Evolutionary conservation across 2,329 filamentous ascomycete genomes (phyloP).

Genomic region (Ophiostoma novo-ulmi): DNA sequence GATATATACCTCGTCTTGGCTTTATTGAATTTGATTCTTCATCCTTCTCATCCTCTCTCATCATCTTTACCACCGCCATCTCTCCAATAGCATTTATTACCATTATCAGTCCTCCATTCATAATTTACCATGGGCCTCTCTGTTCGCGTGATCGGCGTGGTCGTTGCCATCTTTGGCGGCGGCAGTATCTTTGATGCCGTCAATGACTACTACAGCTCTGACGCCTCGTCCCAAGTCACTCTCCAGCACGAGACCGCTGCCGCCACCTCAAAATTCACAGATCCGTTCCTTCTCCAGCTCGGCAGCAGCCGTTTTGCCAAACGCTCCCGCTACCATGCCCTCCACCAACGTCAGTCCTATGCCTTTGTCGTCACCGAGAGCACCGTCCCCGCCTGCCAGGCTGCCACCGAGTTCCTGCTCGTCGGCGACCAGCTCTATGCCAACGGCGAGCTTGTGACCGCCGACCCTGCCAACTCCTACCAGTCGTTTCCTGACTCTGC

Average conservation of each 20-base stretch:
- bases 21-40: background rate
- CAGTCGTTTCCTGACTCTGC: background rate
- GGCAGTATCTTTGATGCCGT: background rate
- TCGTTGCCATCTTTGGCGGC: conserved; percentile 3
- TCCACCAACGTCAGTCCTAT: conserved; percentile 1
- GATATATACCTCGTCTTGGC: background rate
- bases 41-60: background rate
- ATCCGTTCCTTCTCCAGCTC: conserved; percentile 8
- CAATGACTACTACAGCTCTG: background rate
- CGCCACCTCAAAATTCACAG: background rate
- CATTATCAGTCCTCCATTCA: background rate
- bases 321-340: conserved; percentile 1
- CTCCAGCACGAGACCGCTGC: background rate
- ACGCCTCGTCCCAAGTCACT: background rate
- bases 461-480: background rate
- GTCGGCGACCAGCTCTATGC: conserved; percentile 8
- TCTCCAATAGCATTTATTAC: background rate
- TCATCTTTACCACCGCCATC: background rate
- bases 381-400: conserved; percentile 11
- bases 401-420: background rate
- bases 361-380: conserved; percentile 13
- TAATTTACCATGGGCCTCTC: background rate
- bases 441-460: conserved; percentile 5
- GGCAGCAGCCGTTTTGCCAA: conserved; percentile 9
- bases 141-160: background rate